phyloP scores from a whole-genome alignment of 192 early-diverging fungal species.

The Umbelopsis isabellina region DNA sequence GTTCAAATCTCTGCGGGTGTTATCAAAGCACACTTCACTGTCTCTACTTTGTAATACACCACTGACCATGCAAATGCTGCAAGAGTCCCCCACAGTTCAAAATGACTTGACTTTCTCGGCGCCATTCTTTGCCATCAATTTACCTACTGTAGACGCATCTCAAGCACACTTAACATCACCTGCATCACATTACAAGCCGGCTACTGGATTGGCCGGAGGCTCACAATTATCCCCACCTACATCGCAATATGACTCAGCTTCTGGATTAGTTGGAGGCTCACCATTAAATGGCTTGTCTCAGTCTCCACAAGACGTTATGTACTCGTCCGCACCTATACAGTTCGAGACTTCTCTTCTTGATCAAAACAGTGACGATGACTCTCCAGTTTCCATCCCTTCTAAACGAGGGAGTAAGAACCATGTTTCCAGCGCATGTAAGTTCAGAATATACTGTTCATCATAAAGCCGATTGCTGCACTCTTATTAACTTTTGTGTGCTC shows the following conservation, averaged over 20 bases:
- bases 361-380: neutral
- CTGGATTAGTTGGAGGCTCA: neutral
- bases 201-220: neutral
- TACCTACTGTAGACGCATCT: neutral
- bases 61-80: conserved; percentile 13
- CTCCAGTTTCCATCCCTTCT: conserved; percentile 24
- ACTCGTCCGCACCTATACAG: neutral
- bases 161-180: neutral
- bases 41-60: neutral
- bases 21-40: too few relatives aligned
- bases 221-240: neutral
- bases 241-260: neutral
- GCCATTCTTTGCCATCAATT: conserved; percentile 24
- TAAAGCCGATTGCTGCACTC: neutral
- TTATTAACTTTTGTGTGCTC: neutral
- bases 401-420: conserved; percentile 66
- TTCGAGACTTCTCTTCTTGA: neutral
- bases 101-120: conserved; percentile 14
- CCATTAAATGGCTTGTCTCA: neutral
- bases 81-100: conserved; percentile 1
- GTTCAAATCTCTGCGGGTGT: too few relatives aligned
- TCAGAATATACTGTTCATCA: neutral
- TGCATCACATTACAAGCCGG: neutral
- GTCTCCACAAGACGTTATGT: neutral
- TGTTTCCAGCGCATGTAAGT: conserved; percentile 83